These are phyloP conservation scores for Xylariaceae sp. DNA, from an alignment of 2,329 filamentous ascomycete genomes.

Conservation along the genomic window DNA sequence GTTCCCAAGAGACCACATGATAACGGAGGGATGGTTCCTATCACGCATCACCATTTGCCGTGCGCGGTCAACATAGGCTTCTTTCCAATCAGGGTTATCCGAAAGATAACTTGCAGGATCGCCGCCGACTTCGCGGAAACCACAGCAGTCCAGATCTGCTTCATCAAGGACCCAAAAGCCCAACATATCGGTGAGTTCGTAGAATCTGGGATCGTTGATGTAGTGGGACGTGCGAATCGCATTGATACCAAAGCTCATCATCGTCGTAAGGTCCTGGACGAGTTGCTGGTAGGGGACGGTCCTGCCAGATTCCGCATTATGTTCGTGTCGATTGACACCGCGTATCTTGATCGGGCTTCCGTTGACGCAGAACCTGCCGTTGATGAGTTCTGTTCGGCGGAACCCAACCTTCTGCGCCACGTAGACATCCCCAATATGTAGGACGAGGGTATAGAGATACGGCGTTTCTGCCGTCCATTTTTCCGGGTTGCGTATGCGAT, in stretches of 20 bases:
- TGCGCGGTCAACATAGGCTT: constrained; percentile 63
- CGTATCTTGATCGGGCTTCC: constrained; percentile 59
- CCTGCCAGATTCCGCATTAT: constrained; percentile 58
- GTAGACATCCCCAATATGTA: constrained; percentile 35
- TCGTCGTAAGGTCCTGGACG: constrained; percentile 54
- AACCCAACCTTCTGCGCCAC: constrained; percentile 58
- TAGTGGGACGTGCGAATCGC: constrained; percentile 65
- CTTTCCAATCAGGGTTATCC: constrained; percentile 55
- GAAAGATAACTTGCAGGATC: constrained; percentile 49
- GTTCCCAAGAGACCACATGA: constrained; percentile 69
- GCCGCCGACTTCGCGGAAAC: constrained; percentile 40
- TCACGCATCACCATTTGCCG: constrained; percentile 57
- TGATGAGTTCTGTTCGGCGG: constrained; percentile 54
- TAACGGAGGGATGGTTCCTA: constrained; percentile 57
- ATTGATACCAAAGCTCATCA: constrained; percentile 68
- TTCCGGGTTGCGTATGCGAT: constrained; percentile 43
- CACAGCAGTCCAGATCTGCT: constrained; percentile 51
- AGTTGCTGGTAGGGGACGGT: constrained; percentile 59
- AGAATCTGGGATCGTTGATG: constrained; percentile 54
- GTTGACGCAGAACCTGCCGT: constrained; percentile 60
- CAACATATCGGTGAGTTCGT: constrained; percentile 57
- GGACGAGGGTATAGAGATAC: constrained; percentile 50
- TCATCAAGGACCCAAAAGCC: constrained; percentile 60
- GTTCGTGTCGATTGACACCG: constrained; percentile 67
- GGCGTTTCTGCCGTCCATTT: constrained; percentile 69